These are phyloP conservation scores for Hemileccinum impolitum DNA, from an alignment of 768 basidiomycete genomes.

Conservation along the genomic window DNA sequence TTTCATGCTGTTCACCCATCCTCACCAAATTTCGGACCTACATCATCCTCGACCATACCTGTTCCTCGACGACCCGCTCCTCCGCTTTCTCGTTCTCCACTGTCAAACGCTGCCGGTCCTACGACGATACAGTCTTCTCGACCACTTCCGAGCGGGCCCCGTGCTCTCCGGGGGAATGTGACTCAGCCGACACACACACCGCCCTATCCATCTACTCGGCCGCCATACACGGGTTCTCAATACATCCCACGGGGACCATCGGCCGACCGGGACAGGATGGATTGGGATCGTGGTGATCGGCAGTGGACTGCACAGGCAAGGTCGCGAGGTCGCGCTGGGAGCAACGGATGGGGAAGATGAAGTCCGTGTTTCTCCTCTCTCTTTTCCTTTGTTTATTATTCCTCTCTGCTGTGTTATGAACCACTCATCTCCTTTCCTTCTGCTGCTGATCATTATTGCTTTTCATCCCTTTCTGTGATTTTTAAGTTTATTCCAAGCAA, in stretches of 20 bases:
- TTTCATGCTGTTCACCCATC: constrained; percentile 32
- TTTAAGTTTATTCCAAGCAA: neutral
- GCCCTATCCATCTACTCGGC: constrained; percentile 14
- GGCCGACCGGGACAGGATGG: constrained; percentile 47
- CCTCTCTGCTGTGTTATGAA: constrained; percentile 10
- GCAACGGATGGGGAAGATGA: constrained; percentile 36
- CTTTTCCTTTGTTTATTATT: constrained; percentile 4
- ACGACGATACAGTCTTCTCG: constrained; percentile 28
- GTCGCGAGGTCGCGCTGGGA: constrained; percentile 33
- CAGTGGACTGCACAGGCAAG: constrained; percentile 27
- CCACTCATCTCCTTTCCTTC: constrained; percentile 1
- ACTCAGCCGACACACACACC: constrained; percentile 21
- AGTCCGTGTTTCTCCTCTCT: neutral
- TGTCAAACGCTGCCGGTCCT: constrained; percentile 21
- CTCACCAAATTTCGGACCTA: constrained; percentile 24
- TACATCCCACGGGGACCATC: constrained; percentile 49
- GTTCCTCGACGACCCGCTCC: constrained; percentile 30
- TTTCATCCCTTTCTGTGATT: constrained; percentile 2
- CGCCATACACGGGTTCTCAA: constrained; percentile 28
- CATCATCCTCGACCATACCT: constrained; percentile 18
- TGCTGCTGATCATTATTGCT: neutral
- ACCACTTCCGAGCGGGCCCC: constrained; percentile 38
- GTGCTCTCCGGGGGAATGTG: constrained; percentile 34
- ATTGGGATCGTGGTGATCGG: constrained; percentile 45
- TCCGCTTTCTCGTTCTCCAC: constrained; percentile 30